Evolutionary conservation across 208 protist genomes (phyloP), one percentile per base, ranked within the genome.

Genomic region (Leptomonas pyrrhocoris): DNA sequence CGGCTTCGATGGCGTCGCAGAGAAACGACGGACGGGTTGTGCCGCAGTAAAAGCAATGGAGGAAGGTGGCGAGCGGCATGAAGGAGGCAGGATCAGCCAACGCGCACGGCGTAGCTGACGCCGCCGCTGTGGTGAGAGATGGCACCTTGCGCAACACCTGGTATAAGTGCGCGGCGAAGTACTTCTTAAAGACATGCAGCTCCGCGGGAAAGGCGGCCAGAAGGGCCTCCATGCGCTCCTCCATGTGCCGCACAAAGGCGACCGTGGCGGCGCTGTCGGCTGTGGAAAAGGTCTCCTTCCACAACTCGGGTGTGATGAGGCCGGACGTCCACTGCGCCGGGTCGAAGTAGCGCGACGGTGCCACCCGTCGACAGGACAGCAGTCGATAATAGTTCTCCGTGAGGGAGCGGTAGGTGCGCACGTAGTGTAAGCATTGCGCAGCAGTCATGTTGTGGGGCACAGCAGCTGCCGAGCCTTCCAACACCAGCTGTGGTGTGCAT

Each of bases 401-500:
- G 25, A 84, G 56, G 9, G 28, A 57, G 4, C 46, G 51, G 16
- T 73, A 75, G 16, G 82, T 53, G 51, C 86, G 77, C 16, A 90
- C 31, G 60, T 82, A 94, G 76, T 88, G 81, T 3, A 94, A 80
- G 50, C 83, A 92, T 65, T 92, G 85, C 1, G 85, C 80, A 0
- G 88, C 84, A 2, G 78, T 87, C 9, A 83, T 50, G 53, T 66
- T 50, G 49, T 31, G 59, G 21, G 82, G 74, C 23, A 79, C 53
- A 56, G 63, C 53, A 19, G 68, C 56, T 6, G 21, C 21, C 30
- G 40, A 56, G 51, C 57, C 45, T 28, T 51, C 49, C 16, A 68
- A 55, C 40, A 55, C 2, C n/a, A 50, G 51, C 1, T 40, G 45
- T 57, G 15, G 53, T 50, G 51, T 60, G 58, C 66, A 19, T 65